Evolutionary conservation across 352 stramenopile species (phyloP).

Genomic region (Pythium grandisporangium): DNA sequence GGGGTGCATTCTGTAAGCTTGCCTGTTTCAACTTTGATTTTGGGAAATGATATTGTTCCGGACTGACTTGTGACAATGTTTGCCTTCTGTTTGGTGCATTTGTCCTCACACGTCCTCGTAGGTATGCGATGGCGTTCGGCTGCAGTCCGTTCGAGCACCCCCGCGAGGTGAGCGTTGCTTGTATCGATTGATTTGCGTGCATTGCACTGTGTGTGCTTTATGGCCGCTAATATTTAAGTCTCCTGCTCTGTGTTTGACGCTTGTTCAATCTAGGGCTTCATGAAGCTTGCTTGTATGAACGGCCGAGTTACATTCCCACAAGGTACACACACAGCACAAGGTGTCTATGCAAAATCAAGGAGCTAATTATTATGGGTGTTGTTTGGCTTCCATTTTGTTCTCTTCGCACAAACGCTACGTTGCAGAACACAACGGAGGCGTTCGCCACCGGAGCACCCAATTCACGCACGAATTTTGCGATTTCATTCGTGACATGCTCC

Average conservation of each 20-base stretch:
- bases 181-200: constrained; percentile 1
- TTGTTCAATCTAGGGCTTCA: constrained; percentile 63
- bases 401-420: background rate
- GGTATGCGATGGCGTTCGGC: constrained; percentile 82
- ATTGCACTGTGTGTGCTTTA: background rate
- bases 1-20: constrained; percentile 73
- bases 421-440: constrained; percentile 49
- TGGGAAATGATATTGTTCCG: no score
- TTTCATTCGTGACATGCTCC: constrained; percentile 84
- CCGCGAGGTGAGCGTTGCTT: constrained; percentile 29
- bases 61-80: background rate
- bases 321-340: constrained; percentile 11
- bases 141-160: constrained; percentile 73
- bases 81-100: background rate
- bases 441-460: constrained; percentile 50
- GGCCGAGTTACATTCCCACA: constrained; percentile 67
- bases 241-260: no score
- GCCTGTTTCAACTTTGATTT: no score
- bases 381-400: background rate
- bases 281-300: constrained; percentile 79
- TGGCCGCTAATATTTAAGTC: no score
- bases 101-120: no score
- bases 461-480: constrained; percentile 81
- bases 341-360: background rate
- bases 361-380: background rate